Percentiles rank a stretch among this genome's conserved stretches.
phyloP scores from a whole-genome alignment of 1,284 basidiomycete genomes.

The Boletus sp. region DNA sequence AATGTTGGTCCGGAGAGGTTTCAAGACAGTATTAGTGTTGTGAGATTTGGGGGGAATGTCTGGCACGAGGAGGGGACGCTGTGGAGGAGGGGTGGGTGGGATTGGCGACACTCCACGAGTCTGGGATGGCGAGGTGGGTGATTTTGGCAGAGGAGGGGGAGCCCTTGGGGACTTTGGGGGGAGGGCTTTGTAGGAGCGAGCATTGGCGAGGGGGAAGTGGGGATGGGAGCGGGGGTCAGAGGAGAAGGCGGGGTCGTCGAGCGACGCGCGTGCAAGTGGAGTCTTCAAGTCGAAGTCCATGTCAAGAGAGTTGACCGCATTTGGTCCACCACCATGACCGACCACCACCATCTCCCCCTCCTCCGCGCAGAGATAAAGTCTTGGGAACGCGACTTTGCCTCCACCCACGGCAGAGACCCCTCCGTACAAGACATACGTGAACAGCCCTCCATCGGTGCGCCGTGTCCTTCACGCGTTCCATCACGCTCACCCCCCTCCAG shows the following conservation, averaged over 20 bases:
- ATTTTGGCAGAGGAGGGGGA: no score
- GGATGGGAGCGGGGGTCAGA: conserved; percentile 48
- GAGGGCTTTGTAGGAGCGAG: conserved; percentile 13
- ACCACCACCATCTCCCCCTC: conserved; percentile 39
- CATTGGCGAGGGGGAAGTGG: conserved; percentile 30
- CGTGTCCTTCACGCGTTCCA: conserved; percentile 11
- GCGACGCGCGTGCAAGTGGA: conserved; percentile 18
- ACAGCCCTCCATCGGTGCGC: conserved; percentile 66
- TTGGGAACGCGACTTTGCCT: conserved; percentile 78
- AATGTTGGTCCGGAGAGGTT: conserved; percentile 1
- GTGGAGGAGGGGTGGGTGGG: no score
- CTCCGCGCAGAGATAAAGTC: conserved; percentile 74
- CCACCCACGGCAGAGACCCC: conserved; percentile 57
- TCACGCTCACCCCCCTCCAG: conserved; percentile 37
- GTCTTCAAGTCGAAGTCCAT: not conserved
- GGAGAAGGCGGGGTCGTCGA: conserved; percentile 56
- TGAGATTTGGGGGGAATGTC: not conserved
- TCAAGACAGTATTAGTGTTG: not conserved
- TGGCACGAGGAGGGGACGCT: no score
- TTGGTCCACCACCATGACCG: conserved; percentile 13
- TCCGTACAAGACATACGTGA: conserved; percentile 76
- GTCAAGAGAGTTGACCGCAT: not conserved
- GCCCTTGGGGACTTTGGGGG: conserved; percentile 11
- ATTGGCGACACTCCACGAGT: no score
- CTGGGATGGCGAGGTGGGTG: no score